Evolutionary conservation across 1,284 basidiomycete genomes (phyloP).

Genomic region (Leccinum huronense): DNA sequence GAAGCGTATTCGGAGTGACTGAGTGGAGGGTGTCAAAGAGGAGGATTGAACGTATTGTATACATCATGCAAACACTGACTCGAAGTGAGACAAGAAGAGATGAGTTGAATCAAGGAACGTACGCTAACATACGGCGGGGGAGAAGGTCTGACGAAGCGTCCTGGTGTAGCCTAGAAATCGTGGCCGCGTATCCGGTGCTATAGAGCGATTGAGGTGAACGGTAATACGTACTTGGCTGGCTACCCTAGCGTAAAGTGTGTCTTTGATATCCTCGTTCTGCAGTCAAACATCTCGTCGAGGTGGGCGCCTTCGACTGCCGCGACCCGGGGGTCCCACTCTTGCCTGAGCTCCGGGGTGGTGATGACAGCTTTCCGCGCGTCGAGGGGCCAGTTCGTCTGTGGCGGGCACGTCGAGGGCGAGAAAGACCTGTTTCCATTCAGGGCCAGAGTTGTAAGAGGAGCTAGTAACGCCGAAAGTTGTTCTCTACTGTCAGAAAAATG

Average conservation of each 20-base stretch:
- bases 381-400: slow-evolving; percentile 58
- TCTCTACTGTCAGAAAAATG: too few relatives aligned
- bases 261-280: slow-evolving; percentile 80
- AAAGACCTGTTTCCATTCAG: too few relatives aligned
- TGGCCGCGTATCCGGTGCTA: slow-evolving; percentile 90
- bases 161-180: slow-evolving; percentile 82
- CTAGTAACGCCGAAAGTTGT: too few relatives aligned
- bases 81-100: slow-evolving; percentile 17
- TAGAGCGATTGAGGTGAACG: slow-evolving; percentile 18
- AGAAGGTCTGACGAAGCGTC: slow-evolving; percentile 84
- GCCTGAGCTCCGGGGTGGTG: slow-evolving; percentile 80
- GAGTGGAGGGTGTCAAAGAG: slow-evolving; percentile 28
- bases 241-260: slow-evolving; percentile 93
- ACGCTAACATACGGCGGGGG: slow-evolving; percentile 89
- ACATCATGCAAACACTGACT: slow-evolving; percentile 87
- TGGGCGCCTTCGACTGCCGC: slow-evolving; percentile 80
- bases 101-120: slow-evolving; percentile 33
- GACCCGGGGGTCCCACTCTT: slow-evolving; percentile 78
- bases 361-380: slow-evolving; percentile 84
- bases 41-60: slow-evolving; percentile 67
- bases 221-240: slow-evolving; percentile 83
- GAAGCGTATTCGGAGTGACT: slow-evolving; percentile 38
- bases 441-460: too few relatives aligned
- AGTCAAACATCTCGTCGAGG: slow-evolving; percentile 84
- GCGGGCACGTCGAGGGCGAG: slow-evolving; percentile 75